These are phyloP conservation scores for Geosiphon pyriformis DNA, from an alignment of 192 early-diverging fungal genomes.

Conservation along the genomic window DNA sequence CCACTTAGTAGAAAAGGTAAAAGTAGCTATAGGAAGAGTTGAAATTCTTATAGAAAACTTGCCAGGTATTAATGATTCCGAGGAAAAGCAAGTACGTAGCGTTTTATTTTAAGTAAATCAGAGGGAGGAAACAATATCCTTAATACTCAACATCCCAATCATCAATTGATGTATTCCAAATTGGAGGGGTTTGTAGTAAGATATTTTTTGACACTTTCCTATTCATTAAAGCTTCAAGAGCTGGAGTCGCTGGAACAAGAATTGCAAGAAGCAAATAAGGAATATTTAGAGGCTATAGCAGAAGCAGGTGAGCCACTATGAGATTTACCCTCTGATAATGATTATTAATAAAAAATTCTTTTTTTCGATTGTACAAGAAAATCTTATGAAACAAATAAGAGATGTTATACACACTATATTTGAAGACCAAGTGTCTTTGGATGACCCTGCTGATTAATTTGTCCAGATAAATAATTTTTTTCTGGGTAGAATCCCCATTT, in stretches of 20 bases:
- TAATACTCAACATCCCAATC: no score
- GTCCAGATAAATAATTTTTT: background rate
- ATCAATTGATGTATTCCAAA: background rate
- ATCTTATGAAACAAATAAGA: conserved; percentile 29
- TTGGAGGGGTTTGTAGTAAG: background rate
- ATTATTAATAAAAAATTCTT: no score
- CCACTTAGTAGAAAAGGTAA: conserved; percentile 35
- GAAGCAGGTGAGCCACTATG: conserved; percentile 23
- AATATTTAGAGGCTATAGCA: conserved; percentile 30
- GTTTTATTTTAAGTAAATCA: background rate
- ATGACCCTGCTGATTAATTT: background rate
- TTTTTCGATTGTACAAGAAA: conserved; percentile 12
- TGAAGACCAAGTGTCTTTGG: conserved; percentile 26
- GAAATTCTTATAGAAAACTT: conserved; percentile 37
- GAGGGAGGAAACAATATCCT: no score
- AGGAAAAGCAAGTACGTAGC: conserved; percentile 33
- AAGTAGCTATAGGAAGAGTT: conserved; percentile 37
- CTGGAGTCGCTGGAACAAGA: conserved; percentile 31
- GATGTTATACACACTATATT: conserved; percentile 30
- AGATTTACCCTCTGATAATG: background rate
- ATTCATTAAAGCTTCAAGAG: conserved; percentile 25
- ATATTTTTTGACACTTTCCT: background rate
- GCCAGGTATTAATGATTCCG: conserved; percentile 34
- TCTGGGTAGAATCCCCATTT: no score
- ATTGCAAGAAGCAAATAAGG: conserved; percentile 32